phyloP scores from a whole-genome alignment of 345 rosid species.

The Streptanthus diversifolius region DNA sequence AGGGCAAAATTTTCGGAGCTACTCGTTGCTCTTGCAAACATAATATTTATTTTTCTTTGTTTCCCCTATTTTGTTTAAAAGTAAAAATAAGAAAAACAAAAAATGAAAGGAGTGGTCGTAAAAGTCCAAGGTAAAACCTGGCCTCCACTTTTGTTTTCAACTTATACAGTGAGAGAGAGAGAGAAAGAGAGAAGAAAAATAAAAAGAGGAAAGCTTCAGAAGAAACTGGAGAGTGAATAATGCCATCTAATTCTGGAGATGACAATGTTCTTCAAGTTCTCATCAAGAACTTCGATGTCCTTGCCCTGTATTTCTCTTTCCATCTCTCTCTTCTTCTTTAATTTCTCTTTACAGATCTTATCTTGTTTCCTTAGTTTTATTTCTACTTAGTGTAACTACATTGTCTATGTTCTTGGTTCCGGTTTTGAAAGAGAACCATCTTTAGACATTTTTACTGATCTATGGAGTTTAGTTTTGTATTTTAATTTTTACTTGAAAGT shows the following conservation, averaged over 20 bases:
- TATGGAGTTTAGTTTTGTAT: background rate
- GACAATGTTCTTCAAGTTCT: slow-evolving; percentile 69
- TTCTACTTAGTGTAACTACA: slow-evolving; percentile 10
- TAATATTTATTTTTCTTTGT: background rate
- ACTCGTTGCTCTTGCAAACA: slow-evolving; percentile 14
- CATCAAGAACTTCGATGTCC: slow-evolving; percentile 76
- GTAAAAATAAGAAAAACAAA: background rate
- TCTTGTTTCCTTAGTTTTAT: slow-evolving; percentile 3
- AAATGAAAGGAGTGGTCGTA: slow-evolving; percentile 17
- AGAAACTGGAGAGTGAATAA: slow-evolving; percentile 21
- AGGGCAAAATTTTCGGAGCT: slow-evolving; percentile 44
- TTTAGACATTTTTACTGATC: slow-evolving; percentile 8
- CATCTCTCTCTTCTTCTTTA: background rate
- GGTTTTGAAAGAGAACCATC: background rate
- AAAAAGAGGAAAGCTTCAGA: background rate
- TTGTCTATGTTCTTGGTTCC: background rate
- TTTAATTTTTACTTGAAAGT: background rate
- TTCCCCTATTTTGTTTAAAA: background rate
- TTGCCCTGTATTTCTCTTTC: slow-evolving; percentile 58
- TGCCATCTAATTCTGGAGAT: slow-evolving; percentile 56
- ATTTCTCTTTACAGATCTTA: slow-evolving; percentile 9
- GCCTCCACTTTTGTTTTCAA: slow-evolving; percentile 24
- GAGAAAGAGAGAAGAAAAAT: background rate
- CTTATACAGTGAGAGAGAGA: background rate
- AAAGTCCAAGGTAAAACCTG: slow-evolving; percentile 34